Conservation (phyloP, 2,329 filamentous ascomycete species). For the Lasiodiplodia theobromae region DNA sequence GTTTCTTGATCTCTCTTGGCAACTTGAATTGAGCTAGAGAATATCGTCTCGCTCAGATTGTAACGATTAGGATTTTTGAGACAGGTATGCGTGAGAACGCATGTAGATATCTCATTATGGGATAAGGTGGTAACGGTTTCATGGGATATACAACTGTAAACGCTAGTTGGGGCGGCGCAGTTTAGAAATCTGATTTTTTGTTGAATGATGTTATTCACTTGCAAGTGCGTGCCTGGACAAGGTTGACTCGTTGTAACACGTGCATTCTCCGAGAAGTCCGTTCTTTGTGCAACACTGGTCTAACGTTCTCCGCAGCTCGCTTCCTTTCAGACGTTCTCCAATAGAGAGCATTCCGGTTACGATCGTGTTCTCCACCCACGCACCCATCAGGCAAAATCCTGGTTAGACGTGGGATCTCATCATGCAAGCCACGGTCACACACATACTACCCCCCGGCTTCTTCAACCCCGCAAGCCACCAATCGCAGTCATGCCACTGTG, state of each 20-base stretch:
- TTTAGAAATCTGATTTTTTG: constrained; percentile 7
- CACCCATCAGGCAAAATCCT: neutral
- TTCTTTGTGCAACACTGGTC: neutral
- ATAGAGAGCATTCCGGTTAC: too few relatives aligned
- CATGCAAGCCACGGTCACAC: constrained; percentile 21
- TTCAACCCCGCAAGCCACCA: neutral
- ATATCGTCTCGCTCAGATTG: constrained; percentile 2
- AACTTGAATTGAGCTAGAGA: neutral
- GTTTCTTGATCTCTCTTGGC: neutral
- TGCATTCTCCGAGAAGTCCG: neutral
- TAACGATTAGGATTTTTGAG: neutral
- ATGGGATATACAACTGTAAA: neutral
- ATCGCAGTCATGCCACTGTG: neutral
- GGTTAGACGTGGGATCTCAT: neutral
- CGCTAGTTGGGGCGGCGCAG: constrained; percentile 4
- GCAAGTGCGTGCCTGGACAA: neutral
- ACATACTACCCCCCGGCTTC: too few relatives aligned
- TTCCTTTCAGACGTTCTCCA: neutral
- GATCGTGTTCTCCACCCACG: neutral
- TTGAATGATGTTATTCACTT: neutral
- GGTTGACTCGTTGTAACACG: too few relatives aligned
- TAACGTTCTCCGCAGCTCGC: neutral
- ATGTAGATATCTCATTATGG: constrained; percentile 8
- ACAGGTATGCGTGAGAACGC: neutral
- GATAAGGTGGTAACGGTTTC: neutral